Evolutionary conservation across 163 green algal genomes (phyloP).

Genomic region (Dunaliella salina): DNA sequence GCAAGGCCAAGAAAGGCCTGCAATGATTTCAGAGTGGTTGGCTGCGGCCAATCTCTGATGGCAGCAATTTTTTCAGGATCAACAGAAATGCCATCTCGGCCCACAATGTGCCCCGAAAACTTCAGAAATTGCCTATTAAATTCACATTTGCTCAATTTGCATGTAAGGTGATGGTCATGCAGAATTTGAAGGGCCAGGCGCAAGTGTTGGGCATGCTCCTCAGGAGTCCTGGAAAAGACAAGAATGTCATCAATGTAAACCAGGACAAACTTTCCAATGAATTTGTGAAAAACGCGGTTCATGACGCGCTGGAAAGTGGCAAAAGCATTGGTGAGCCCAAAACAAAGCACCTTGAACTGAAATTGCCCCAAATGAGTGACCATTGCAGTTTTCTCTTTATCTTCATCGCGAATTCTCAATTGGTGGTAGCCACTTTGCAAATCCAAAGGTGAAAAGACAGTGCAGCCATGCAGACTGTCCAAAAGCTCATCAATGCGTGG

Average conservation of each 20-base stretch:
- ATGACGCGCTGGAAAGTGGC: conserved; percentile 53
- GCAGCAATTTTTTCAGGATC: conserved; percentile 31
- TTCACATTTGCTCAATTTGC: conserved; percentile 45
- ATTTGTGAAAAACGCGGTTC: conserved; percentile 32
- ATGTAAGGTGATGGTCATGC: conserved; percentile 38
- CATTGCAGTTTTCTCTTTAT: conserved; percentile 65
- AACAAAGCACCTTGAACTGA: conserved; percentile 57
- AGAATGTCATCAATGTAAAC: conserved; percentile 73
- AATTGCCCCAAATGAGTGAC: conserved; percentile 54
- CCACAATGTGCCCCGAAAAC: conserved; percentile 41
- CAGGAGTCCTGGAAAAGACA: conserved; percentile 42
- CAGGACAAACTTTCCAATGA: conserved; percentile 44
- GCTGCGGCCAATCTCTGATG: conserved; percentile 26
- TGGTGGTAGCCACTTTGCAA: conserved; percentile 62
- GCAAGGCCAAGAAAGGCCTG: conserved; percentile 34
- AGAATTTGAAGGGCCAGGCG: conserved; percentile 41
- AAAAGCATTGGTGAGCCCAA: conserved; percentile 66
- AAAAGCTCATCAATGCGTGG: conserved; percentile 64
- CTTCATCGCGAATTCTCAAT: conserved; percentile 35
- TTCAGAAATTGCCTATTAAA: conserved; percentile 28
- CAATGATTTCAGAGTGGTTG: conserved; percentile 23
- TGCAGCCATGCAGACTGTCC: conserved; percentile 44
- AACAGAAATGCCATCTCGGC: conserved; percentile 21
- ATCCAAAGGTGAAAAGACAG: conserved; percentile 57
- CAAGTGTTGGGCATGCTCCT: conserved; percentile 55